These are phyloP conservation scores for Neurospora sp. DNA, from an alignment of 495 filamentous ascomycete genomes.

Conservation along the genomic window DNA sequence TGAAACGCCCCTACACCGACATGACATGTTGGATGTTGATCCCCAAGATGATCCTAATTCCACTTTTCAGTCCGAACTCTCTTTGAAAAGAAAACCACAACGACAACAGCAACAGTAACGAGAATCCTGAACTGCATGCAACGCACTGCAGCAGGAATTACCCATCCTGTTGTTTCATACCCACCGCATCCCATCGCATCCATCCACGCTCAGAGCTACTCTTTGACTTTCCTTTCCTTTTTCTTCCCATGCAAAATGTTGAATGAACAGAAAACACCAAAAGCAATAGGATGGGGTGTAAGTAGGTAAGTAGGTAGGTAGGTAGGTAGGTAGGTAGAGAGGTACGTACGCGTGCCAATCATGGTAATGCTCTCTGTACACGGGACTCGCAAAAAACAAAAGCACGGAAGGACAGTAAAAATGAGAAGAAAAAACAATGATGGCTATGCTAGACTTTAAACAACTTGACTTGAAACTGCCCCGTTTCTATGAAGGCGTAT, in stretches of 20 bases:
- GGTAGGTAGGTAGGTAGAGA: not conserved
- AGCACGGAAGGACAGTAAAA: not conserved
- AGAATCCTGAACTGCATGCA: not conserved
- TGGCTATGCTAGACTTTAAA: conserved; percentile 1
- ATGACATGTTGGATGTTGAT: not conserved
- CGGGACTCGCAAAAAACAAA: not conserved
- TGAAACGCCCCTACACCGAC: not conserved
- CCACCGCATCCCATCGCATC: not conserved
- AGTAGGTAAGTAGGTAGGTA: not conserved
- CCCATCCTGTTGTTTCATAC: not conserved
- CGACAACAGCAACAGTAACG: not conserved
- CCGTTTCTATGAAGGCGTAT: conserved; percentile 1
- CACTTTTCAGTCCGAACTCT: not conserved
- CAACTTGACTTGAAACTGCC: not conserved
- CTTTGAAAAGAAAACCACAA: not conserved
- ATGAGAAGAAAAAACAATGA: not conserved
- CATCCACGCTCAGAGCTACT: not conserved
- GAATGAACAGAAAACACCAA: not conserved
- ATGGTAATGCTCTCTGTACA: not conserved
- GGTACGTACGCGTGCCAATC: not conserved
- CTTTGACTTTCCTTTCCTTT: not conserved
- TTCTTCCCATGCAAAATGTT: not conserved
- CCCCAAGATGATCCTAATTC: not conserved
- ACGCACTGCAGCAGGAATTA: not conserved
- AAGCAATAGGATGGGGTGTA: not conserved